Base-by-base conservation (phyloP, 768 basidiomycete genomes). In the Rhodotorula kratochvilovae region DNA sequence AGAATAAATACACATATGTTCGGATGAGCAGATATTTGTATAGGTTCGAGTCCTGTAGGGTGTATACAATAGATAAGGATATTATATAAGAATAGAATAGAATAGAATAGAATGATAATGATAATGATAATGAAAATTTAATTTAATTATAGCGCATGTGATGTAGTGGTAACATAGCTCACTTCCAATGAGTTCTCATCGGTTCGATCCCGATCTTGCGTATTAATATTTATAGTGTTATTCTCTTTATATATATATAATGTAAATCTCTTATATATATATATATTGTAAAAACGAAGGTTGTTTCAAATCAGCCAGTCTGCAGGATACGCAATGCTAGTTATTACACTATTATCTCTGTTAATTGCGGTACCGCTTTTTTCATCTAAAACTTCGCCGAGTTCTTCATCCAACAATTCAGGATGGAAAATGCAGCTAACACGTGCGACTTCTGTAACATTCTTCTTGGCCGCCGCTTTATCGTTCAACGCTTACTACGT, bases 271-370 rank as follows among this genome's bases (percentile, higher is more conserved):
- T 74, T 27, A 62, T 66, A 51, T 66, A 61, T 61, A 53, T 68
- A 56, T 65, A 53, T 57, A 10, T 1, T 61, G 6, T 43, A 45
- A 27, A 27, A 63, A 48, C 64, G 69, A 51, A 68, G 62, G 42
- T 42, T 42, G 42, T 63, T 69, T 46, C n/a, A n/a, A 45, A n/a
- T 61, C 56, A 73, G 63, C 57, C 54, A 57, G 43, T 56, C 23
- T 43, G 31, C 46, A 53, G 71, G 63, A 71, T 57, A 74, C 33
- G 53, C 53, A 74, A 60, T 64, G 62, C 65, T 75, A 68, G 61
- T 75, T 62, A 66, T 72, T 73, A 64, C 70, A 71, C 70, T 76
- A 71, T 60, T 76, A 63, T 69, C 75, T 62, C 59, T 75, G 64
- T 67, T 68, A 61, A 63, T 75, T 66, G 59, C 70, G 66, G 62